A percentile compares a stretch with the other conserved stretches of the same genome.
Evolutionary conservation across 2,329 filamentous ascomycete genomes (phyloP).

Genomic region (Hypoxylon sp.): DNA sequence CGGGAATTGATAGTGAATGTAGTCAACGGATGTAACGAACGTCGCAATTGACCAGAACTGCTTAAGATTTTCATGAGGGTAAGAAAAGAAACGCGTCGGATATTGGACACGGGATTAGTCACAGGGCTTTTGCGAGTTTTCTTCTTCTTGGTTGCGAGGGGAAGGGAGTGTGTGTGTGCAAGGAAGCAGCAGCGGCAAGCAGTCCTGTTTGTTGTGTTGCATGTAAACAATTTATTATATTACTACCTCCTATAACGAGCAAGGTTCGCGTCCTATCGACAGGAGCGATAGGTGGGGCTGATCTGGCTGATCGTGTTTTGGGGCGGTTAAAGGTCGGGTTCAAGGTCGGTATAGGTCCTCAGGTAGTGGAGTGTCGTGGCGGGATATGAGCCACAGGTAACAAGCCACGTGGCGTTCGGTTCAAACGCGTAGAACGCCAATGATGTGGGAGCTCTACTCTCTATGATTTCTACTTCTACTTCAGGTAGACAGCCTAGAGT

Average conservation of each 20-base stretch:
- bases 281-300: constrained; percentile 22
- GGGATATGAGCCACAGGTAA: background rate
- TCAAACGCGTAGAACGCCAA: background rate
- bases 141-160: constrained; percentile 12
- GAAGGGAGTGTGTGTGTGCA: constrained; percentile 12
- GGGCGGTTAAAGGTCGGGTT: background rate
- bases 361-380: too few species aligned
- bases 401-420: background rate
- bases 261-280: constrained; percentile 31
- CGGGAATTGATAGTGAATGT: constrained; percentile 11
- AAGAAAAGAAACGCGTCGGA: constrained; percentile 13
- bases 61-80: constrained; percentile 32
- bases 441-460: background rate
- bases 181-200: constrained; percentile 10
- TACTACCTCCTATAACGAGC: constrained; percentile 25
- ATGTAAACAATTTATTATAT: constrained; percentile 41
- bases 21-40: constrained; percentile 17
- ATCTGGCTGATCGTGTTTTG: background rate
- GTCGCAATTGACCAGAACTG: constrained; percentile 40
- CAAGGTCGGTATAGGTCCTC: too few species aligned
- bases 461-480: background rate
- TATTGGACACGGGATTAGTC: background rate
- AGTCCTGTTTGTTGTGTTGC: constrained; percentile 33
- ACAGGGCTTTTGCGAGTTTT: constrained; percentile 16
- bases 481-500: background rate